Evolutionary conservation across 306 rosid genomes (phyloP).

Genomic region (Vicia villosa): DNA sequence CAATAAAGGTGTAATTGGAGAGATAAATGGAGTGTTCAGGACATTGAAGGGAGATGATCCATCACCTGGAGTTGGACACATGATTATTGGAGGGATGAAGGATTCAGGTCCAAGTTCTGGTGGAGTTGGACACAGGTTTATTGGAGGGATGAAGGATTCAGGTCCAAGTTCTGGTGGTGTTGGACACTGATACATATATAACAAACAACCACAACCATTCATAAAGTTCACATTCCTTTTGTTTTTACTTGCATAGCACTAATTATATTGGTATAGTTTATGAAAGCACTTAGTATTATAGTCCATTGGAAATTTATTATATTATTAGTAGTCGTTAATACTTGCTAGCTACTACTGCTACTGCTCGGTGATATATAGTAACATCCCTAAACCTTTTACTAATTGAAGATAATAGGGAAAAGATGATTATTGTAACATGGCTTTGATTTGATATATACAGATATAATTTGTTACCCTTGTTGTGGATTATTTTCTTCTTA

Average conservation of each 20-base stretch:
- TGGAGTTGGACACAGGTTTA: constrained; percentile 38
- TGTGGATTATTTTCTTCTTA: too few relatives aligned
- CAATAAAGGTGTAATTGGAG: constrained; percentile 10
- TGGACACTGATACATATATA: too few relatives aligned
- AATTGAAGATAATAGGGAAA: background rate
- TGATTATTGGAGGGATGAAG: constrained; percentile 36
- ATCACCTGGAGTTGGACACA: constrained; percentile 47
- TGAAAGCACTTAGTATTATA: background rate
- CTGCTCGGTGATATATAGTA: background rate
- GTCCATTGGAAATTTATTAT: background rate
- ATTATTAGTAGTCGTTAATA: background rate
- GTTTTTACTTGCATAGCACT: too few relatives aligned
- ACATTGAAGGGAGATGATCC: constrained; percentile 46
- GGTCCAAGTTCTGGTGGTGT: too few relatives aligned
- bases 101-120: constrained; percentile 56
- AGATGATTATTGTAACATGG: background rate
- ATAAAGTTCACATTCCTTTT: too few relatives aligned
- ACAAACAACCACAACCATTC: too few relatives aligned
- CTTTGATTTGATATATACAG: too few relatives aligned
- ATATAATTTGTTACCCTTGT: too few relatives aligned
- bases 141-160: too few relatives aligned
- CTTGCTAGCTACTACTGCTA: too few relatives aligned
- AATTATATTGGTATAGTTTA: background rate
- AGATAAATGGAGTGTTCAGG: constrained; percentile 24
- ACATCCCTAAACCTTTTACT: background rate